Evolutionary conservation across 106 monocot genomes (phyloP), one percentile per base, ranked within the genome.

Genomic region (Hemerocallis citrina): DNA sequence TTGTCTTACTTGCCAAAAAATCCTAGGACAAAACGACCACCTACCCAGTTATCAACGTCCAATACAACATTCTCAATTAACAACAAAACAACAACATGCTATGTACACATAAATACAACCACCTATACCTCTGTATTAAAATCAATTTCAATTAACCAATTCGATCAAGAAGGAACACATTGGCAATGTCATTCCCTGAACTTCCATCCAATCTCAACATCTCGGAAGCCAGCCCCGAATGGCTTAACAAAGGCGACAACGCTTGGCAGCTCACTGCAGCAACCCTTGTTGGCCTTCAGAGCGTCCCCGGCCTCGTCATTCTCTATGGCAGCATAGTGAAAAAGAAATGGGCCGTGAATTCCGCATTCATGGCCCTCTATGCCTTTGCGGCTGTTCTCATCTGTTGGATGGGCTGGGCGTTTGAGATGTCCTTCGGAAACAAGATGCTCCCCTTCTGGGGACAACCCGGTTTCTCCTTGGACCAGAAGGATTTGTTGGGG

Each of bases 401-500:
- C 29, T 83, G 83, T 63, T 83, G 83, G 83, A 78, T 78, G 46
- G 59, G 39, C 39, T 78, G 78, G 83, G 83, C 65, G 19, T 83
- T 71, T 63, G 63, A 78, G 61, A 78, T 83, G 78, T 83, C 83
- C 17, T 83, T 83, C 67, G 83, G 83, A 21, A 63, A 83, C 41
- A 62, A 83, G 48, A 78, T 83, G 62, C 45, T 78, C 48, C 83
- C 83, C 35, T 70, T 83, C 58, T 83, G 83, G 83, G 83, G 83
- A 45, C 78, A 70, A 47, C 78, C 78, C 8, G 61, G 58, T 8
- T 65, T 66, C 0, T 78, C 83, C 21, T 62, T 83, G 14, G 77
- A 71, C 25, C 83, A 83, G 58, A 71, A 73, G 35, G 68, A 78
- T 64, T 62, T 83, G 43, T 11, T 78, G 44, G 32, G 57, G 4